Conservation (phyloP, 176 grass and related monocot genomes). For the Lolium perenne region DNA sequence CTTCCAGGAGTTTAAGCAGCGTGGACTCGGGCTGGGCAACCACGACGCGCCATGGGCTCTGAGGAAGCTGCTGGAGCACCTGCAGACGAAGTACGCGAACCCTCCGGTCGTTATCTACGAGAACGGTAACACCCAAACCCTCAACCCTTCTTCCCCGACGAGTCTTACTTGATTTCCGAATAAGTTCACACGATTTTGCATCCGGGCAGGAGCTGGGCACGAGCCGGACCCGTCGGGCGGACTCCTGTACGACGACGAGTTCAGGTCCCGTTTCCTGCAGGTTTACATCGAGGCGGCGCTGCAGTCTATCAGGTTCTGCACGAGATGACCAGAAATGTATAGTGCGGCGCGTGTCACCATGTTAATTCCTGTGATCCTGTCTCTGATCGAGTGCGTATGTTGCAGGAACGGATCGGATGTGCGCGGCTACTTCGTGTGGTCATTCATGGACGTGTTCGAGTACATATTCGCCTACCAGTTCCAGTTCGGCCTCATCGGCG, state of each 20-base stretch:
- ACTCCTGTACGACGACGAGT: background rate
- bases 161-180: background rate
- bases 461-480: background rate
- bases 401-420: conserved; percentile 57
- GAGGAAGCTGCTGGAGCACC: conserved; percentile 51
- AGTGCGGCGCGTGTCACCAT: too few relatives aligned
- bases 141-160: too few relatives aligned
- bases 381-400: background rate
- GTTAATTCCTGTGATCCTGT: background rate
- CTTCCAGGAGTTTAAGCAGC: too few relatives aligned
- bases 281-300: conserved; percentile 18
- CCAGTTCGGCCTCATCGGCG: background rate
- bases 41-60: conserved; percentile 51
- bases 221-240: background rate
- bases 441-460: background rate
- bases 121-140: conserved; percentile 41
- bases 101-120: conserved; percentile 54
- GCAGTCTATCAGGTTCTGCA: background rate
- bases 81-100: conserved; percentile 55
- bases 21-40: background rate
- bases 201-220: conserved; percentile 22
- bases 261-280: conserved; percentile 26
- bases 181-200: background rate
- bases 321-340: background rate
- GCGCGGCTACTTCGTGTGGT: conserved; percentile 43